Conservation (phyloP, 2,329 filamentous ascomycete genomes). For the Colletotrichum sp. region DNA sequence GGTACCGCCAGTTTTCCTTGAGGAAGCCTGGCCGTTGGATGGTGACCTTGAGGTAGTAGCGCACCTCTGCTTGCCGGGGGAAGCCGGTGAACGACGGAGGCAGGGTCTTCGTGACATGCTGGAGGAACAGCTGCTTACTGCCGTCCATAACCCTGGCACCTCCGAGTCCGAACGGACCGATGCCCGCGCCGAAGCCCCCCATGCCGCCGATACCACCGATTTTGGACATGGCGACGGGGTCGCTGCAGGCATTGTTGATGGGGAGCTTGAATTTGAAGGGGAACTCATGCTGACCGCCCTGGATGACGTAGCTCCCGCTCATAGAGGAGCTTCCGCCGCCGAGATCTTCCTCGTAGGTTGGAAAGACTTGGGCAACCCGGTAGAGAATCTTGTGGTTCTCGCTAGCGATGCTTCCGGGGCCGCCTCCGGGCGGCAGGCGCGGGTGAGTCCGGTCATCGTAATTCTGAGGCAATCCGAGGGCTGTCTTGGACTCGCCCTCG, state of each 20-base stretch:
- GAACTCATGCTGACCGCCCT: slow-evolving; percentile 76
- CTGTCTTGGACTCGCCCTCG: slow-evolving; percentile 78
- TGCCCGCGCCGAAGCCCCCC: slow-evolving; percentile 53
- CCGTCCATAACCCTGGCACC: slow-evolving; percentile 67
- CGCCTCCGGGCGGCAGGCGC: slow-evolving; percentile 40
- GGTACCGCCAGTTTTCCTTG: slow-evolving; percentile 83
- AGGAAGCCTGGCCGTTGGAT: slow-evolving; percentile 87
- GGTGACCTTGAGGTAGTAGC: slow-evolving; percentile 96
- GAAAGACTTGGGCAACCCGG: slow-evolving; percentile 75
- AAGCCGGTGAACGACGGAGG: slow-evolving; percentile 91
- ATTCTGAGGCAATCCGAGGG: slow-evolving; percentile 58
- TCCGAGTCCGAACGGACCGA: slow-evolving; percentile 52
- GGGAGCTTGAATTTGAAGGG: slow-evolving; percentile 80
- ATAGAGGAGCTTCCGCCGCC: slow-evolving; percentile 44
- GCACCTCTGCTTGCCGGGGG: slow-evolving; percentile 85
- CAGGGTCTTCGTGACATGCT: slow-evolving; percentile 83
- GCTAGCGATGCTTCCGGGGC: slow-evolving; percentile 48
- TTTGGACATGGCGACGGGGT: slow-evolving; percentile 56
- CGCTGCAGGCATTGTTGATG: slow-evolving; percentile 76
- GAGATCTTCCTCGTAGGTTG: slow-evolving; percentile 54
- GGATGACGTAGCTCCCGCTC: slow-evolving; percentile 59
- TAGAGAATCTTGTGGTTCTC: slow-evolving; percentile 80
- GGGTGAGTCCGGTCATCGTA: slow-evolving; percentile 30
- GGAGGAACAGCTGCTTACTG: slow-evolving; percentile 65
- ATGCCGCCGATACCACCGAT: slow-evolving; percentile 59